Evolutionary conservation across 2,329 filamentous ascomycete species (phyloP).

Genomic region (Periconia digitata): DNA sequence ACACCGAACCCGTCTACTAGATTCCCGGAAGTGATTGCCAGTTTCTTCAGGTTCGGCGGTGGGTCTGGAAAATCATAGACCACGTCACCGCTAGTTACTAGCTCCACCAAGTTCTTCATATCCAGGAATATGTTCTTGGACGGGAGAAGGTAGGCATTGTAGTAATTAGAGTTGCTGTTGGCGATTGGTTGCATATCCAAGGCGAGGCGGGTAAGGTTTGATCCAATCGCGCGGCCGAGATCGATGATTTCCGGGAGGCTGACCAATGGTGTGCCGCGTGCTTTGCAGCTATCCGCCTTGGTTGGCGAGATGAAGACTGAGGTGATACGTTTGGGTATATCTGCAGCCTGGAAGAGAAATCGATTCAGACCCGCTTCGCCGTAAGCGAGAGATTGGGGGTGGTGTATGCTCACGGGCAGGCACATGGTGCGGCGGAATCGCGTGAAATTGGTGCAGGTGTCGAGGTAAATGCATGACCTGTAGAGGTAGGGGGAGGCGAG

Average conservation of each 20-base stretch:
- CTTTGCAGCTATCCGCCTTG: slow-evolving; percentile 3
- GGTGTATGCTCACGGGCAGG: slow-evolving; percentile 17
- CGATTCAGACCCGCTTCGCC: slow-evolving; percentile 23
- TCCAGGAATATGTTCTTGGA: slow-evolving; percentile 25
- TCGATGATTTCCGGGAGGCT: slow-evolving; percentile 28
- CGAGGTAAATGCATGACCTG: slow-evolving; percentile 25
- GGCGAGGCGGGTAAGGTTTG: slow-evolving; percentile 22
- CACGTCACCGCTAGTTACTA: slow-evolving; percentile 25
- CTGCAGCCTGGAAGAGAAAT: slow-evolving; percentile 15
- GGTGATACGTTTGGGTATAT: slow-evolving; percentile 16
- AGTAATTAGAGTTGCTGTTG: too few relatives aligned
- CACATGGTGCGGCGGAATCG: slow-evolving; percentile 28
- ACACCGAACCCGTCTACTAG: slow-evolving; percentile 11
- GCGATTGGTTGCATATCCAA: slow-evolving; percentile 24
- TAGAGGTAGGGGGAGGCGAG: slow-evolving; percentile 30
- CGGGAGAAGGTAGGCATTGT: slow-evolving; percentile 13
- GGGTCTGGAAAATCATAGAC: slow-evolving; percentile 24
- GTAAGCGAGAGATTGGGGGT: slow-evolving; percentile 23
- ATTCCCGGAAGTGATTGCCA: slow-evolving; percentile 25
- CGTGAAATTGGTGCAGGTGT: slow-evolving; percentile 18
- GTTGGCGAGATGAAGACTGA: slow-evolving; percentile 25
- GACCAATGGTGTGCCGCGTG: slow-evolving; percentile 13
- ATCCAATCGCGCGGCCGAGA: slow-evolving; percentile 18
- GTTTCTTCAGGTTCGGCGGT: slow-evolving; percentile 27
- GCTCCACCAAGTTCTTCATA: slow-evolving; percentile 28